Conservation (phyloP, 148 eudicot genomes). For the Chenopodium quinoa region DNA sequence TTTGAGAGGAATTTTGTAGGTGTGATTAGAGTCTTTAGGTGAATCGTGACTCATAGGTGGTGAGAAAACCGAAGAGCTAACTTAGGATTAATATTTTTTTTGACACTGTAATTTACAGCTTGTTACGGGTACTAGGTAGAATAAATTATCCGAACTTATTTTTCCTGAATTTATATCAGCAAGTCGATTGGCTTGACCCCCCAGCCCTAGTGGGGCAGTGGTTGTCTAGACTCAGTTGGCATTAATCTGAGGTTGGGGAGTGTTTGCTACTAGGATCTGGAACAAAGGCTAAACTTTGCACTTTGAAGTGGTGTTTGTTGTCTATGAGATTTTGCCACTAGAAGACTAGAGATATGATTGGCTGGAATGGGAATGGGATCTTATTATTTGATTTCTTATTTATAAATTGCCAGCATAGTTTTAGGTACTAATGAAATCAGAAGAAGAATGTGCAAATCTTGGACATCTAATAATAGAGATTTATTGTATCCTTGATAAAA, state of each 20-base stretch:
- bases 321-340: not conserved
- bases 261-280: no score
- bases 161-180: no score
- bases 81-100: not conserved
- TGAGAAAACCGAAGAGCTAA: not conserved
- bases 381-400: not conserved
- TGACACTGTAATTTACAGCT: no score
- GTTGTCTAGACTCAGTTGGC: not conserved
- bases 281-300: no score
- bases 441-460: not conserved
- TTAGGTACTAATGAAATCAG: not conserved
- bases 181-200: not conserved
- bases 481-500: not conserved
- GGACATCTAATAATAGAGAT: not conserved
- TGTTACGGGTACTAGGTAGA: no score
- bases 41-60: not conserved
- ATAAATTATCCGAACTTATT: no score
- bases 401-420: no score
- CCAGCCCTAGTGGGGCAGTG: no score
- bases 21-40: not conserved
- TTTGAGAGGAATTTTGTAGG: not conserved
- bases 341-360: not conserved
- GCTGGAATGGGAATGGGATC: not conserved
- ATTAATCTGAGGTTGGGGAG: no score
- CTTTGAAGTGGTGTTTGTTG: not conserved